These are phyloP conservation scores for Aurantiochytrium sp. DNA, from an alignment of 108 stramenopile genomes.

Conservation along the genomic window DNA sequence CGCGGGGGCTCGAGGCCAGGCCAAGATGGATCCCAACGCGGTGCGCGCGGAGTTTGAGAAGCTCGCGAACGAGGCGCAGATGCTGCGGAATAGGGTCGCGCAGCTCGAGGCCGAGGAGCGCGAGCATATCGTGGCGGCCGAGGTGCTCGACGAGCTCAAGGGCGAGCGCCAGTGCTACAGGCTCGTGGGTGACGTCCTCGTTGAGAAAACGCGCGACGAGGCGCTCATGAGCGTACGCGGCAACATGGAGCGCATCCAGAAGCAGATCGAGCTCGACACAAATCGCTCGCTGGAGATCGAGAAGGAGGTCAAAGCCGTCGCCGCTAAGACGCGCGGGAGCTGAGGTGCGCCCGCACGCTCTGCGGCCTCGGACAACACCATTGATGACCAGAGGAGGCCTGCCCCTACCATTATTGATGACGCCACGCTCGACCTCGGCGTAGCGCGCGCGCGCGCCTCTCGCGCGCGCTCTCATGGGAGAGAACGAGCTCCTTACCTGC, in stretches of 20 bases:
- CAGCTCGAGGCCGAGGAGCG: slow-evolving; percentile 29
- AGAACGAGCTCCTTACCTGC: too few species aligned
- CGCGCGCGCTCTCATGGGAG: too few species aligned
- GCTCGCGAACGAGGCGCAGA: slow-evolving; percentile 9
- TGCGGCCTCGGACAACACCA: too few species aligned
- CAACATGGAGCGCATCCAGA: slow-evolving; percentile 3
- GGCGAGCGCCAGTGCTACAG: slow-evolving; percentile 7
- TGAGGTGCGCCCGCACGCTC: not conserved
- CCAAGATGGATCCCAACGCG: not conserved
- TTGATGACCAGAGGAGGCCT: too few species aligned
- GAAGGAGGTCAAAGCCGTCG: slow-evolving; percentile 16
- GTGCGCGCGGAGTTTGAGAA: not conserved
- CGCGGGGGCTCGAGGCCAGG: not conserved
- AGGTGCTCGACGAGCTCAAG: not conserved
- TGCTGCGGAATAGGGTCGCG: not conserved
- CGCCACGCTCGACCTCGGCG: too few species aligned
- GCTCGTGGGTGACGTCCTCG: slow-evolving; percentile 18
- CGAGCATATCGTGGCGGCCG: slow-evolving; percentile 7
- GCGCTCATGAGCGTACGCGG: slow-evolving; percentile 1
- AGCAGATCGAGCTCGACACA: not conserved
- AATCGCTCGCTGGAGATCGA: slow-evolving; percentile 15
- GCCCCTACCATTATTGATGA: too few species aligned
- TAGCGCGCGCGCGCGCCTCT: too few species aligned
- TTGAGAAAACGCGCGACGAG: not conserved
- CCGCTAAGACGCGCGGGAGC: not conserved